Percentiles rank a stretch among this genome's conserved stretches.
Evolutionary conservation across 345 rosid genomes (phyloP).

Genomic region (Kandelia obovata): DNA sequence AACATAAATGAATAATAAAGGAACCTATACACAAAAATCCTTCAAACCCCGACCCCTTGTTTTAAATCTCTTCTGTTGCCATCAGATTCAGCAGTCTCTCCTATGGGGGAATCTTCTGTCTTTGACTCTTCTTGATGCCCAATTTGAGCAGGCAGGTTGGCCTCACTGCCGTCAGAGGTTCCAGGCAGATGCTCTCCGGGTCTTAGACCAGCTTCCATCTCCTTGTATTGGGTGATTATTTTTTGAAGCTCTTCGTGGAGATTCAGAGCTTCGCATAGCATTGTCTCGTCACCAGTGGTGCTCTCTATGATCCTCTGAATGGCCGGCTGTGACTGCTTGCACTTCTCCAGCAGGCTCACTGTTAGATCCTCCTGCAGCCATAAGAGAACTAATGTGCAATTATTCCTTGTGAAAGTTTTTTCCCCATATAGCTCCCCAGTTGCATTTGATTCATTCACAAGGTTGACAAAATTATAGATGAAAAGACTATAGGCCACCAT

Average conservation of each 20-base stretch:
- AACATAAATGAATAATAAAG: neutral
- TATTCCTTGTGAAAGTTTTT: neutral
- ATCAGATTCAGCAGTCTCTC: conserved; percentile 18
- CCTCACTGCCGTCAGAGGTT: conserved; percentile 12
- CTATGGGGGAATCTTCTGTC: conserved; percentile 8
- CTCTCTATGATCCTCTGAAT: conserved; percentile 36
- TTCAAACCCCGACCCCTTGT: neutral
- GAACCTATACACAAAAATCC: neutral
- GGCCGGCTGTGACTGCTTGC: conserved; percentile 18
- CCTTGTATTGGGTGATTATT: conserved; percentile 44
- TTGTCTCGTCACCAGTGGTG: conserved; percentile 29
- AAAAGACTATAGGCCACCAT: too few relatives aligned
- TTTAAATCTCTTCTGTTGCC: conserved; percentile 10
- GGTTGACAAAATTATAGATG: too few relatives aligned
- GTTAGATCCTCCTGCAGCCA: neutral
- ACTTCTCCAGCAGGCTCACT: neutral
- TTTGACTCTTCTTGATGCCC: conserved; percentile 3
- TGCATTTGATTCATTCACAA: neutral
- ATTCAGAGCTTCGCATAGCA: neutral
- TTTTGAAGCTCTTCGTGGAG: conserved; percentile 55
- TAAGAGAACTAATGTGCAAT: neutral
- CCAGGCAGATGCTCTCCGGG: conserved; percentile 18
- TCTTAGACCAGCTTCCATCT: conserved; percentile 31
- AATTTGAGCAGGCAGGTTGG: neutral
- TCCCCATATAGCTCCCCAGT: neutral